phyloP scores from a whole-genome alignment of 768 basidiomycete genomes.

The Mycena haematopus region DNA sequence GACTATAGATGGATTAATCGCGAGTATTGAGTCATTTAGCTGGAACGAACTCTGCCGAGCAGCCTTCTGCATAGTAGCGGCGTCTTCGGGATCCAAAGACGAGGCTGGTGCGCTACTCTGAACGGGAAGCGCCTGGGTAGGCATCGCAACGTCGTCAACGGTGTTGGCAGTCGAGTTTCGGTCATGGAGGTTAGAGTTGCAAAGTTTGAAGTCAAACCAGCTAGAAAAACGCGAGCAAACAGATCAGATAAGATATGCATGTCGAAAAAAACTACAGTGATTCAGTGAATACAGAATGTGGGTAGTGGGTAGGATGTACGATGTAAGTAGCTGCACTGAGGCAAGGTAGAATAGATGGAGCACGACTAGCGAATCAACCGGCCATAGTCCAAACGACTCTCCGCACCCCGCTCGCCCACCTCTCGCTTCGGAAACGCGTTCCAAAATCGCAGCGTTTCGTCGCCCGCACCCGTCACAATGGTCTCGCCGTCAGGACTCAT shows the following conservation, averaged over 20 bases:
- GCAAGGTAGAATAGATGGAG: conserved; percentile 10
- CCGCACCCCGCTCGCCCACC: conserved; percentile 44
- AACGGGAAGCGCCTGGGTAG: not conserved
- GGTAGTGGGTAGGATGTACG: conserved; percentile 13
- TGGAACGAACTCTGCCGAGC: conserved; percentile 58
- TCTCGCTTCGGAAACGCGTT: conserved; percentile 91
- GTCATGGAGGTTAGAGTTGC: conserved; percentile 16
- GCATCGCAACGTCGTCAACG: conserved; percentile 17
- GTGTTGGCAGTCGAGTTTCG: conserved; percentile 2
- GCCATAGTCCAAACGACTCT: conserved; percentile 57
- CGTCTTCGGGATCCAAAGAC: conserved; percentile 36
- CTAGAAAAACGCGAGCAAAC: conserved; percentile 17
- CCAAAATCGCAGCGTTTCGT: conserved; percentile 98
- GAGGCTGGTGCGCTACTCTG: not conserved
- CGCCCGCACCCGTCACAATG: conserved; percentile 97
- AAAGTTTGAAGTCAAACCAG: conserved; percentile 9
- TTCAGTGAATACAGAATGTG: conserved; percentile 17
- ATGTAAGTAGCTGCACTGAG: conserved; percentile 22
- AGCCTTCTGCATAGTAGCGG: conserved; percentile 54
- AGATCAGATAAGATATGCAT: conserved; percentile 13
- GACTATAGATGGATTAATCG: conserved; percentile 52
- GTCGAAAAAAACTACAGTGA: not conserved
- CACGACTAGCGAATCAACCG: conserved; percentile 55
- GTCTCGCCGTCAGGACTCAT: conserved; percentile 98
- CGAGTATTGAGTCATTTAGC: not conserved